Base-by-base conservation (phyloP, 2,329 filamentous ascomycete species). In the Chaetomium olivaceum region DNA sequence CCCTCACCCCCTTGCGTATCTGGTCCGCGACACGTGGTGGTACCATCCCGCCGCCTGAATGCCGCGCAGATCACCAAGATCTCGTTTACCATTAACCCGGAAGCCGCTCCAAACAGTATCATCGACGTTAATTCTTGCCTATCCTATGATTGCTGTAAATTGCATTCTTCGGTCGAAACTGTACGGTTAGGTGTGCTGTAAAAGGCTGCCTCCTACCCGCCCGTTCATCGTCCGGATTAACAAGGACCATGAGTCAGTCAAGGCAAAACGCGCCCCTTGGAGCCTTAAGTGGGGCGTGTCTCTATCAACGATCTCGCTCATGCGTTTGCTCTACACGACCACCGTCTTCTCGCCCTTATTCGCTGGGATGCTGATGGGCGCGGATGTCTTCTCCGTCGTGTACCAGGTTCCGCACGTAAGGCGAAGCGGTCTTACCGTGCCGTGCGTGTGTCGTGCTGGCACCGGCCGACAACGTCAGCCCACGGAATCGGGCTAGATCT, bases 231-330 rank as follows among this genome's bases (percentile, higher is more conserved):
- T 25, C 52, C 48, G 25, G 29, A 39, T 27, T 58, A 12, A n/a
- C n/a, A n/a, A n/a, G n/a, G n/a, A 6, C 55, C 51, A 48, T 14
- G 57, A 58, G 57, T 58, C 57, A 58, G 57, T 50, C 39, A 31
- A 31, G n/a, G 21, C 50, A 48, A 31, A 7, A 21, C 25, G 21
- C 46, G 46, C 46, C 2, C 29, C 29, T 29, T 12, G 9, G 33
- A 19, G n/a, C 31, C 39, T 7, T 19, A 14, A n/a, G 23, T 6
- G 23, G 48, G 58, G 48, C 14, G 48, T 61, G 58, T 6, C 21
- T 29, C 33, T 61, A 61, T 61, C 50, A 61, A 61, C 11, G 8
- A 14, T 4, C 23, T 51, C 11, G 23, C 14, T 23, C 11, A 4
- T 27, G 48, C 23, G 48, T 51, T 51, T 51, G 48, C 21, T 21